Evolutionary conservation across 2,329 filamentous ascomycete genomes (phyloP).

Genomic region (Sphaceloma murrayae): DNA sequence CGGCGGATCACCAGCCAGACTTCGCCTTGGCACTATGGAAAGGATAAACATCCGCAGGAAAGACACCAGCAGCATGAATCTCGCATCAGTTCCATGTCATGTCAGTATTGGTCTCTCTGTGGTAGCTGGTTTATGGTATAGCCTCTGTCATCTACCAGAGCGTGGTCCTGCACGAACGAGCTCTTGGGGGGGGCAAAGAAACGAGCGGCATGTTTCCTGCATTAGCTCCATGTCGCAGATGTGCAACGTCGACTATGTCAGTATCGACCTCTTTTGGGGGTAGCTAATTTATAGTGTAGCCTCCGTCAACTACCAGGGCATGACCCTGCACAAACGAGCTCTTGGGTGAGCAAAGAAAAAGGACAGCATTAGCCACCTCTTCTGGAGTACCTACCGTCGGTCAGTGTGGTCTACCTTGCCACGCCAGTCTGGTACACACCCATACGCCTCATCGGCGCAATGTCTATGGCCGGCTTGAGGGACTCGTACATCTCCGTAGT

Average conservation of each 20-base stretch:
- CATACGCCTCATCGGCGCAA: constrained; percentile 24
- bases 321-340: constrained; percentile 40
- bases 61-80: no score
- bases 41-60: no score
- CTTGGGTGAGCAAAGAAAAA: constrained; percentile 39
- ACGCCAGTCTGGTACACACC: not conserved
- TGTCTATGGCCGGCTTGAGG: constrained; percentile 24
- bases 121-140: constrained; percentile 38
- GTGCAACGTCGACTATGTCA: no score
- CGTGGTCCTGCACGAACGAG: constrained; percentile 38
- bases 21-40: no score
- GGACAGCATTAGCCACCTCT: constrained; percentile 39
- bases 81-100: no score
- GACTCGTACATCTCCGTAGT: constrained; percentile 28
- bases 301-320: constrained; percentile 38
- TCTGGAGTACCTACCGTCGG: constrained; percentile 31
- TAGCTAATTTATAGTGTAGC: constrained; percentile 38
- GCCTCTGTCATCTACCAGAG: constrained; percentile 39
- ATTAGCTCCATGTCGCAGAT: no score
- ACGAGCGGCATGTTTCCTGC: no score
- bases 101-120: no score
- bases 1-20: no score
- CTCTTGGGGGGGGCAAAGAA: constrained; percentile 39
- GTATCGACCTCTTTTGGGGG: no score
- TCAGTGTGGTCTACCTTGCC: constrained; percentile 24